These are phyloP conservation scores for Stephania cephalantha DNA, from an alignment of 164 flowering plant species.

Conservation along the genomic window DNA sequence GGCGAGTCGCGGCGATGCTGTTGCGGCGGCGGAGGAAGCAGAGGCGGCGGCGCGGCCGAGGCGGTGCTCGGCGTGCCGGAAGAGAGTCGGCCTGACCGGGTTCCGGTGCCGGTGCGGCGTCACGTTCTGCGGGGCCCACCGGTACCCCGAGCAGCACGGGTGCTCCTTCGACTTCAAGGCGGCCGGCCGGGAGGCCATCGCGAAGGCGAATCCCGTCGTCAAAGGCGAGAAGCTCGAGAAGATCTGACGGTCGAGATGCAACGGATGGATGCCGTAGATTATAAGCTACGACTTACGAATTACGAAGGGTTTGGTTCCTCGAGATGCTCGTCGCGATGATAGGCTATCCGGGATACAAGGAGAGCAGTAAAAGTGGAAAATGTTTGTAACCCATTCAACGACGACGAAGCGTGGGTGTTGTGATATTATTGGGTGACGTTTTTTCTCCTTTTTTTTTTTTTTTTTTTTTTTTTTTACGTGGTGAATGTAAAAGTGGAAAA, in stretches of 20 bases:
- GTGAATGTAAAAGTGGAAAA: too few relatives aligned
- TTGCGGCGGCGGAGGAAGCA: background rate
- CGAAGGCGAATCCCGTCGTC: conserved; percentile 57
- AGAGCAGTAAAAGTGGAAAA: too few relatives aligned
- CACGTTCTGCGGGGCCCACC: conserved; percentile 53
- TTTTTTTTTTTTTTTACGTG: too few relatives aligned
- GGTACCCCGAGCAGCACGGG: conserved; percentile 69
- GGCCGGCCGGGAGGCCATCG: conserved; percentile 50
- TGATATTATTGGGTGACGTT: too few relatives aligned
- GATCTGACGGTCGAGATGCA: conserved; percentile 24
- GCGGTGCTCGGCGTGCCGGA: conserved; percentile 48
- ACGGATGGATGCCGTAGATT: too few relatives aligned
- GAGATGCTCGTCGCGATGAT: too few relatives aligned
- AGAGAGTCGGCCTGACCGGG: conserved; percentile 55
- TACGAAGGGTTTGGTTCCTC: too few relatives aligned
- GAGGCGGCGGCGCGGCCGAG: conserved; percentile 19
- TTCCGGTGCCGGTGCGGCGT: conserved; percentile 60
- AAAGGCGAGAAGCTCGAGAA: conserved; percentile 44
- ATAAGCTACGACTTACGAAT: too few relatives aligned
- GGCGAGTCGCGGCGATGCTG: background rate
- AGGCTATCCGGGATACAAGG: too few relatives aligned
- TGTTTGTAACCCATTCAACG: too few relatives aligned
- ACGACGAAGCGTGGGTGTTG: too few relatives aligned
- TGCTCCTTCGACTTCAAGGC: conserved; percentile 61
- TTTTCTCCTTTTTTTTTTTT: too few relatives aligned